phyloP scores from a whole-genome alignment of 768 basidiomycete genomes.

The Mycena albidolilacea region DNA sequence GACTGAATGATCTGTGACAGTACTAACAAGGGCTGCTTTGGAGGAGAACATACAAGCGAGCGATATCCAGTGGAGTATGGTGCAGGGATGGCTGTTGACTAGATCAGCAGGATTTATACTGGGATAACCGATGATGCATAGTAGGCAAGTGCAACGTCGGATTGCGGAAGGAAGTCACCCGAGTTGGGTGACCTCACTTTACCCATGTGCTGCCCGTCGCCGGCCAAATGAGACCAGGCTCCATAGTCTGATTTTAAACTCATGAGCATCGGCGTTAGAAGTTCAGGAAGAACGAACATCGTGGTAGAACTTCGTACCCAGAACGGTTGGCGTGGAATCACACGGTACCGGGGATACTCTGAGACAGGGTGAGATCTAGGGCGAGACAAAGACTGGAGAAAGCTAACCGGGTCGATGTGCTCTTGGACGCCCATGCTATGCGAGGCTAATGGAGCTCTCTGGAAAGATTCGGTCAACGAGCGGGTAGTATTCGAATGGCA shows the following conservation, averaged over 20 bases:
- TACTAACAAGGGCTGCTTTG: too few species aligned
- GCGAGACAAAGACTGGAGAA: not conserved
- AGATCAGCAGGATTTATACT: not conserved
- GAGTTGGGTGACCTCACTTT: slow-evolving; percentile 44
- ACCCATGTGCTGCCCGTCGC: slow-evolving; percentile 37
- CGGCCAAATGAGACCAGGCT: slow-evolving; percentile 11
- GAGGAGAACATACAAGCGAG: slow-evolving; percentile 40
- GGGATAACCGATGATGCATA: not conserved
- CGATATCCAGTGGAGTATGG: slow-evolving; percentile 50
- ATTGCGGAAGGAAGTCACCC: slow-evolving; percentile 52
- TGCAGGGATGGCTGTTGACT: slow-evolving; percentile 43
- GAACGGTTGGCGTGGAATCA: slow-evolving; percentile 46
- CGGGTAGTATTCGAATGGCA: too few species aligned
- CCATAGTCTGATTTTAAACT: slow-evolving; percentile 1
- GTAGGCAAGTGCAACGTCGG: slow-evolving; percentile 44
- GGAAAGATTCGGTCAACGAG: too few species aligned
- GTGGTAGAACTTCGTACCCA: slow-evolving; percentile 48
- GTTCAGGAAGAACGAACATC: slow-evolving; percentile 39
- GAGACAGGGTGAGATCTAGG: not conserved
- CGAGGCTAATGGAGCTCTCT: too few species aligned
- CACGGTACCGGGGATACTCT: slow-evolving; percentile 45
- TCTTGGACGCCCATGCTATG: too few species aligned
- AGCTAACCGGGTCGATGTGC: slow-evolving; percentile 5
- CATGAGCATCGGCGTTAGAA: not conserved
- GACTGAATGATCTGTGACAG: not conserved